These are phyloP conservation scores for Microsporum audouinii DNA, from an alignment of 2,329 filamentous ascomycete genomes.

Conservation along the genomic window DNA sequence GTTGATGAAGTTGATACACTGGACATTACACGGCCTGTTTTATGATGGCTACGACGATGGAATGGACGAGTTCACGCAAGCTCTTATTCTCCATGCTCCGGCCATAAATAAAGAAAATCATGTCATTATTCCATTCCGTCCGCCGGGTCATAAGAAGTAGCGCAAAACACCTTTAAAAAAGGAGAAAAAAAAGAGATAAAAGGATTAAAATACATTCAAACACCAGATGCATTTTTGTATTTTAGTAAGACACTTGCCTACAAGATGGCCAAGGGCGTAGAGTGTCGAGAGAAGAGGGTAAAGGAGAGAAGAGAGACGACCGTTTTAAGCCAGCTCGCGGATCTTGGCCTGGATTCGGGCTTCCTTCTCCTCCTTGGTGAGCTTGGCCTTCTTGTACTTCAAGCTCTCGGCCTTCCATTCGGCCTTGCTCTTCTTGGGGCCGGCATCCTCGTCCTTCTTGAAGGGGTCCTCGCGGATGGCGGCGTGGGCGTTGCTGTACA, in stretches of 20 bases:
- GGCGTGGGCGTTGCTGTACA: slow-evolving; percentile 90
- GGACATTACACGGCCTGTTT: no score
- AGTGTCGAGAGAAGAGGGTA: background rate
- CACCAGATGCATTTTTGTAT: slow-evolving; percentile 4
- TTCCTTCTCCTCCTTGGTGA: slow-evolving; percentile 71
- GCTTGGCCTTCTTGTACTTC: slow-evolving; percentile 72
- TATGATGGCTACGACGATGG: no score
- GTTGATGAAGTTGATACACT: no score
- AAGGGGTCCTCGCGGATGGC: slow-evolving; percentile 95
- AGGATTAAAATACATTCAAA: slow-evolving; percentile 1
- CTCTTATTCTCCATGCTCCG: background rate
- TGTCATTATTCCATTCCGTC: slow-evolving; percentile 2
- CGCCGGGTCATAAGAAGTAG: background rate
- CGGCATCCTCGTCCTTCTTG: slow-evolving; percentile 71
- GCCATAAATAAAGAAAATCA: slow-evolving; percentile 1
- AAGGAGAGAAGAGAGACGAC: background rate
- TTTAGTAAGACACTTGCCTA: background rate
- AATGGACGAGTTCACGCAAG: background rate
- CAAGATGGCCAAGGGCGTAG: background rate
- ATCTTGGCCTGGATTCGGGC: slow-evolving; percentile 84
- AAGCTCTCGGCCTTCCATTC: slow-evolving; percentile 91
- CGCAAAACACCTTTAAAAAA: slow-evolving; percentile 1
- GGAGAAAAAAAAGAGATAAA: background rate
- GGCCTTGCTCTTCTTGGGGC: slow-evolving; percentile 89
- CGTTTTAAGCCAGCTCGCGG: slow-evolving; percentile 53